Percentiles rank a stretch among this genome's conserved stretches.
phyloP scores from a whole-genome alignment of 352 stramenopile genomes.

The Blastocystis sp. region DNA sequence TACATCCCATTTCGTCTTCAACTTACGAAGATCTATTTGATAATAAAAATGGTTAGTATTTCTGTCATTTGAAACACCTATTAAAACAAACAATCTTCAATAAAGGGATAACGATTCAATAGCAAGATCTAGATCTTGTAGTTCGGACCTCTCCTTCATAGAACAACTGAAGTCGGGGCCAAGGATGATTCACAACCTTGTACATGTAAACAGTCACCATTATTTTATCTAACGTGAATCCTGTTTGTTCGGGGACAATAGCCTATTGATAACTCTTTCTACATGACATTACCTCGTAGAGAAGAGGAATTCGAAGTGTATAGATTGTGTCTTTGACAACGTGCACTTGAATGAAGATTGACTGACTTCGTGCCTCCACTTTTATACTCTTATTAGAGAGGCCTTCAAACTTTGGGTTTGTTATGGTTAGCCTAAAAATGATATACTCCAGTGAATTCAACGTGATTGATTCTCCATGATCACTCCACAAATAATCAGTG shows the following conservation, averaged over 20 bases:
- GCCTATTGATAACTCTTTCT: not conserved
- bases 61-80: not conserved
- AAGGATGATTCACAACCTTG: constrained; percentile 9
- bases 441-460: not conserved
- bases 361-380: constrained; percentile 7
- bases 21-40: not conserved
- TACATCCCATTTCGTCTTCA: constrained; percentile 23
- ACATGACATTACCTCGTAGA: not conserved
- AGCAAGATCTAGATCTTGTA: constrained; percentile 32
- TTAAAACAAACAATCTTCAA: not conserved
- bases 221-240: constrained; percentile 5
- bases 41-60: not conserved
- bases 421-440: constrained; percentile 3
- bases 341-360: constrained; percentile 50
- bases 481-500: constrained; percentile 18
- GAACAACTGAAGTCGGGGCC: constrained; percentile 25
- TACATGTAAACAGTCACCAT: not conserved
- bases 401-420: not conserved
- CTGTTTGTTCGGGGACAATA: constrained; percentile 30
- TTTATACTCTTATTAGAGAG: not conserved
- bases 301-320: constrained; percentile 38
- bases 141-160: constrained; percentile 41
- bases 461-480: not conserved
- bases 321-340: constrained; percentile 43
- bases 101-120: not conserved